Base-by-base conservation (phyloP, 805 yeast genomes). In the Pichia insulana region DNA sequence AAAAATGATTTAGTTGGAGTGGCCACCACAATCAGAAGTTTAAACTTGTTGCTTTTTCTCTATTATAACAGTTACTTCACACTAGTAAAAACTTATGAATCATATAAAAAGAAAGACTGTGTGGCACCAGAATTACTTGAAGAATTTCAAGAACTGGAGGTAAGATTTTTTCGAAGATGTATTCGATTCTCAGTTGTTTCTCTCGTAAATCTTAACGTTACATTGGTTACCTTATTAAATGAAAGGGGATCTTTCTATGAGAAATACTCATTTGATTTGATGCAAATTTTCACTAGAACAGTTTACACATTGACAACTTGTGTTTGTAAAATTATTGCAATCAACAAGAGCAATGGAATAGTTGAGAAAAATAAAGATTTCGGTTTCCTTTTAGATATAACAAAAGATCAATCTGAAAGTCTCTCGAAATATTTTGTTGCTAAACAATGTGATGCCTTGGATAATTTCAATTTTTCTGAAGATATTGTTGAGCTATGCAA, bases 201-300 rank as follows among this genome's bases (percentile, higher is more conserved):
- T 25, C 35, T 58, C n/a, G 42, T 52, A 11, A 30, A 48, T 9
- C 30, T 58, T 35, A 53, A 57, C 37, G 37, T 34, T 32, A 39
- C 56, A 27, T 26, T 47, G 13, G 36, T 16, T 32, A 50, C 26
- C 35, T 40, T 25, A 36, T 42, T 39, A 39, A 41, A 31, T 17
- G 37, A 28, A 41, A 42, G 28, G 18, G 38, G 22, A 27, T 36
- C 41, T 18, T 41, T 43, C 36, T 37, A 34, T 42, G 50, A 52
- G 50, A 41, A 39, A 13, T 44, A 33, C 36, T 55, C 57, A 3
- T 43, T 54, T 3, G 61, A 56, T 41, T 36, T 58, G 17, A 40
- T 58, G 13, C 49, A 48, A 36, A 41, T 55, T 12, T 48, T 58
- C 27, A 41, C 43, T 40, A 47, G 53, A 17, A 44, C 49, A 7